phyloP scores from a whole-genome alignment of 208 protist species.

The Leishmania tropica region DNA sequence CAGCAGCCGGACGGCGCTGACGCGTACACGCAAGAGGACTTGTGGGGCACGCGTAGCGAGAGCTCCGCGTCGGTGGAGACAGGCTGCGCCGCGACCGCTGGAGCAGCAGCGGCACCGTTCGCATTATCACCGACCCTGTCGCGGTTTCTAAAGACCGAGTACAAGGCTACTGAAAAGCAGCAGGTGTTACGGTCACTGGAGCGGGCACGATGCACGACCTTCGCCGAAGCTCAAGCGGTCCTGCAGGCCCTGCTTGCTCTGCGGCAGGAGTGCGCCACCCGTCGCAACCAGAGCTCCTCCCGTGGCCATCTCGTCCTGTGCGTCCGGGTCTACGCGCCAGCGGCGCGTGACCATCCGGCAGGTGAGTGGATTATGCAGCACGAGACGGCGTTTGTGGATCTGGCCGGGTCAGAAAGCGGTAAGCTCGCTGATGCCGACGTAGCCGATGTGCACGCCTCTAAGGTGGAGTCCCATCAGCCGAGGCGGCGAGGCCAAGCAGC shows the following conservation, averaged over 20 bases:
- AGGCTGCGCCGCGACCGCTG: not conserved
- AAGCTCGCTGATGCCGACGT: constrained; percentile 23
- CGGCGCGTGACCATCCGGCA: not conserved
- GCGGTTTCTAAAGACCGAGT: constrained; percentile 31
- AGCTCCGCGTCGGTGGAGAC: not conserved
- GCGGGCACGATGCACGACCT: constrained; percentile 37
- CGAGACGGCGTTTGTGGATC: constrained; percentile 67
- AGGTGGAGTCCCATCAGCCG: not conserved
- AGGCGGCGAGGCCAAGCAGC: not conserved
- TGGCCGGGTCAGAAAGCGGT: constrained; percentile 68
- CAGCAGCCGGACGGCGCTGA: not conserved
- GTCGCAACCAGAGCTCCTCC: constrained; percentile 56
- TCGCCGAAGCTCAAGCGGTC: constrained; percentile 33
- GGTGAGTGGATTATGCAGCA: constrained; percentile 16
- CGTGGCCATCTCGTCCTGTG: constrained; percentile 52
- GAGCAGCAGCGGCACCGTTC: not conserved
- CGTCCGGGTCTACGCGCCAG: constrained; percentile 29
- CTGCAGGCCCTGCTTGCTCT: constrained; percentile 40
- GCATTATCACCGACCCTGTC: not conserved
- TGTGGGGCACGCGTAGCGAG: not conserved
- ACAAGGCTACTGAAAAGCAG: constrained; percentile 57
- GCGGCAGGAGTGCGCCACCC: constrained; percentile 46
- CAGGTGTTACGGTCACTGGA: constrained; percentile 44
- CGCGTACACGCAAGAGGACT: not conserved
- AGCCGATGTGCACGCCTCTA: not conserved